Percentiles rank a stretch among this genome's conserved stretches.
phyloP scores from a whole-genome alignment of 2,329 filamentous ascomycete genomes.

The Lachnellula arida region DNA sequence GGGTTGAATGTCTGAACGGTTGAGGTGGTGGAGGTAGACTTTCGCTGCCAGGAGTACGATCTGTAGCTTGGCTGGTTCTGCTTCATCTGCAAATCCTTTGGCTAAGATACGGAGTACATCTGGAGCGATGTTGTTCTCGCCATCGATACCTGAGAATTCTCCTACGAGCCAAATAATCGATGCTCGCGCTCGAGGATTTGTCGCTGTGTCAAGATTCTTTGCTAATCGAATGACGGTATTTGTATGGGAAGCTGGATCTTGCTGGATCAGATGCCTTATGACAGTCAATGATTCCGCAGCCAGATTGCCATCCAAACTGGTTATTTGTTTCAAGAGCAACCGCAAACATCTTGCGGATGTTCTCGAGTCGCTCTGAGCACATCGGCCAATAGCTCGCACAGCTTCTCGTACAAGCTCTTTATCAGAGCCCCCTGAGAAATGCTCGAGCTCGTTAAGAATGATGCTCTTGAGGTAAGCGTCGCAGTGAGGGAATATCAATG shows the following conservation, averaged over 20 bases:
- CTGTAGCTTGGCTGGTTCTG: constrained; percentile 82
- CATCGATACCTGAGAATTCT: constrained; percentile 78
- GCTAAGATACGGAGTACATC: constrained; percentile 86
- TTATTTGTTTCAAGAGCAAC: constrained; percentile 80
- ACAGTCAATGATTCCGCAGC: constrained; percentile 93
- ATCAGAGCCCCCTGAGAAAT: constrained; percentile 77
- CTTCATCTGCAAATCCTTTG: constrained; percentile 79
- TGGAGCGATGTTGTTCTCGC: constrained; percentile 83
- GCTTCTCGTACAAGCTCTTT: constrained; percentile 79
- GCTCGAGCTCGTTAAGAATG: constrained; percentile 87
- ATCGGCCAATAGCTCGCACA: constrained; percentile 88
- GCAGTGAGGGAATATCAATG: constrained; percentile 83
- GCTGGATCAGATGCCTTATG: constrained; percentile 91
- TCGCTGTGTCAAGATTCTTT: constrained; percentile 84
- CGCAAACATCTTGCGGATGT: constrained; percentile 76
- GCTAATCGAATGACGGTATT: constrained; percentile 85
- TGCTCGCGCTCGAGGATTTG: constrained; percentile 81
- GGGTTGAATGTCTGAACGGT: constrained; percentile 50
- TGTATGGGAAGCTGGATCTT: constrained; percentile 73
- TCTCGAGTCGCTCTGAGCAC: constrained; percentile 70
- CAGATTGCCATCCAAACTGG: constrained; percentile 78
- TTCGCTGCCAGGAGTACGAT: constrained; percentile 93
- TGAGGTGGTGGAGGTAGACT: constrained; percentile 86
- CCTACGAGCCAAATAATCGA: constrained; percentile 98
- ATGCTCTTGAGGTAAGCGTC: constrained; percentile 73